A percentile compares a stretch with the other conserved stretches of the same genome.
phyloP scores from a whole-genome alignment of 2,329 filamentous ascomycete species.

The Conoideocrella luteorostrata region DNA sequence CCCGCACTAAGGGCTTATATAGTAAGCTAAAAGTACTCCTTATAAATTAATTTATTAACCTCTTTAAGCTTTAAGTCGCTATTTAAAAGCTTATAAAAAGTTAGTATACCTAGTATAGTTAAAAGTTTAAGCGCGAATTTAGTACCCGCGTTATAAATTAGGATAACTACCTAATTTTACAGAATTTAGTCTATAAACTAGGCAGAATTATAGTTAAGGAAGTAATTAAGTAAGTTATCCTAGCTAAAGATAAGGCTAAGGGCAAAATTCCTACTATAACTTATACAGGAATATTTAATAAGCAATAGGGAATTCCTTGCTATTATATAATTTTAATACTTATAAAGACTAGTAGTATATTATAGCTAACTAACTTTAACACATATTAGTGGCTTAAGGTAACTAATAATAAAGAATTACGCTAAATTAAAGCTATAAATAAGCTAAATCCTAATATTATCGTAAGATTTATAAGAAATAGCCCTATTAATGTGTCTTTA shows the following conservation, averaged over 20 bases:
- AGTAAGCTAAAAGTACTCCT: background rate
- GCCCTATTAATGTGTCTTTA: background rate
- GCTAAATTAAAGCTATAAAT: background rate
- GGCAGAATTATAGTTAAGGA: background rate
- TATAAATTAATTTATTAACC: background rate
- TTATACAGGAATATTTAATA: background rate
- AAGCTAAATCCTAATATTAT: background rate
- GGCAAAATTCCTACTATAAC: background rate
- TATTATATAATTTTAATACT: background rate
- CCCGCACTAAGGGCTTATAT: background rate
- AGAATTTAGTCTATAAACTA: background rate
- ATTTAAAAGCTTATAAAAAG: background rate
- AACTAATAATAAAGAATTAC: background rate
- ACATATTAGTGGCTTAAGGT: slow-evolving; percentile 1
- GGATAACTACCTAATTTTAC: background rate
- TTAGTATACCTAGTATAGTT: too few species aligned
- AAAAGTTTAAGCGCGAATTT: background rate
- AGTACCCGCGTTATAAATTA: background rate
- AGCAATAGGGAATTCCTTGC: background rate
- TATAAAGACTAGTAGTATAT: background rate
- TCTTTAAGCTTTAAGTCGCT: background rate
- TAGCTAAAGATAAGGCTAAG: background rate
- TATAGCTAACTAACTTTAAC: background rate
- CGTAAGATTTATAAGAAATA: background rate
- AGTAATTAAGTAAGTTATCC: background rate